Evolutionary conservation across 176 grass and related monocot genomes (phyloP).

Genomic region (Zoysia japonica): DNA sequence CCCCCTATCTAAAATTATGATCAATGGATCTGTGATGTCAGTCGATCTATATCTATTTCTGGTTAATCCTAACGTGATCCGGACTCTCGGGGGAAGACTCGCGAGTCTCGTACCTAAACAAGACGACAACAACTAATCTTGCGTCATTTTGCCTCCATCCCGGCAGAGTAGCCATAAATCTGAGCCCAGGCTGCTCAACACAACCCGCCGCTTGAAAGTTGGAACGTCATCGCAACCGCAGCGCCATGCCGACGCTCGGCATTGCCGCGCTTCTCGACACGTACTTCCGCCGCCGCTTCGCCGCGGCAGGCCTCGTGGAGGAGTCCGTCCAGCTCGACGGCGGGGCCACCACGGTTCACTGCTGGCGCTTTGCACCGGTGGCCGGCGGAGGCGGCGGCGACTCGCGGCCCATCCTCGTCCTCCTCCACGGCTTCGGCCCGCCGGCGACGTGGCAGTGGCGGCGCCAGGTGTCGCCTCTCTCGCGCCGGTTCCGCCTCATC

Average conservation of each 20-base stretch:
- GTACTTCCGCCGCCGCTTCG: slow-evolving; percentile 57
- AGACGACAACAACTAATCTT: no score
- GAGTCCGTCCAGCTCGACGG: slow-evolving; percentile 47
- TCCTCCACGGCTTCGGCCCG: slow-evolving; percentile 84
- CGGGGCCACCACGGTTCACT: slow-evolving; percentile 62
- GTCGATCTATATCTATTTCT: neutral
- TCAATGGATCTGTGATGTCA: neutral
- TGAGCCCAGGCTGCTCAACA: neutral
- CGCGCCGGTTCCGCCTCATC: slow-evolving; percentile 72
- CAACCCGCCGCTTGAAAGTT: neutral
- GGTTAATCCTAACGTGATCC: neutral
- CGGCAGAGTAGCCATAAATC: neutral
- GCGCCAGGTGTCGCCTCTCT: slow-evolving; percentile 55
- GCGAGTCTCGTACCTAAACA: neutral
- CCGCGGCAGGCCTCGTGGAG: slow-evolving; percentile 56
- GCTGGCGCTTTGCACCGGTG: slow-evolving; percentile 39
- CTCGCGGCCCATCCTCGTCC: slow-evolving; percentile 58
- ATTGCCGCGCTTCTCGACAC: slow-evolving; percentile 49
- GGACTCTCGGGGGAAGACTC: neutral
- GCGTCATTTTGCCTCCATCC: neutral
- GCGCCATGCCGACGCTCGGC: slow-evolving; percentile 41
- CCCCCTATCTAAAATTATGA: no score
- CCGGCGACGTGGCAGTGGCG: slow-evolving; percentile 75
- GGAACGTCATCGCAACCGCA: neutral
- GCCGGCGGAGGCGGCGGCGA: neutral